Evolutionary conservation across 129 eudicot species (phyloP).

Genomic region (Erigeron canadensis): DNA sequence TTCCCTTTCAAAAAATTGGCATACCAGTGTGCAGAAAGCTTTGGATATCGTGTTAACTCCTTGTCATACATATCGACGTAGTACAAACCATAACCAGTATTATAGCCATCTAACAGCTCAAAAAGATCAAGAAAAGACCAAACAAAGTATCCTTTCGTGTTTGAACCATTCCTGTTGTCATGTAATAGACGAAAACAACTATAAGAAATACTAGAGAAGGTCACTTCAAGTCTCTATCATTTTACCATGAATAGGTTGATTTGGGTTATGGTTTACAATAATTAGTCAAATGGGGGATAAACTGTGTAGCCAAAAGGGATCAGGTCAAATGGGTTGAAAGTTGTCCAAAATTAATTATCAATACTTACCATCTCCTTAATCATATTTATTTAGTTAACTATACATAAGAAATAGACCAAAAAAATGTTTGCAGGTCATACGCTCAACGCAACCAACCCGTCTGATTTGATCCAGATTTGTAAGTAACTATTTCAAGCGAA

Average conservation of each 20-base stretch:
- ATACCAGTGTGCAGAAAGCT: conserved; percentile 59
- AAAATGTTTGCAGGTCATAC: neutral
- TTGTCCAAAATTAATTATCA: neutral
- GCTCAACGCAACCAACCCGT: neutral
- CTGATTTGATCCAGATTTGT: too few relatives aligned
- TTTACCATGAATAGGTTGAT: neutral
- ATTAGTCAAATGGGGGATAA: too few relatives aligned
- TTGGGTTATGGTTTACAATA: neutral
- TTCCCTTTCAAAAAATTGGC: conserved; percentile 41
- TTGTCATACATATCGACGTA: conserved; percentile 49
- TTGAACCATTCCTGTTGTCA: conserved; percentile 51
- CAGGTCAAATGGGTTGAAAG: too few relatives aligned
- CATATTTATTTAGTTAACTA: too few relatives aligned
- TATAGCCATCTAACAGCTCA: conserved; percentile 39
- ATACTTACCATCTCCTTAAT: neutral
- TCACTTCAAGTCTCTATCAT: neutral
- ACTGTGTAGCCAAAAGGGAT: neutral
- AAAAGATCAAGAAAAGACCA: conserved; percentile 55
- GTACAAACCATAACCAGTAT: conserved; percentile 40
- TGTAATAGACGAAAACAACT: neutral
- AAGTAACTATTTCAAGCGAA: neutral
- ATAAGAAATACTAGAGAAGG: neutral
- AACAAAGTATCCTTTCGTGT: conserved; percentile 46
- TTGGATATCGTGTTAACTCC: conserved; percentile 46
- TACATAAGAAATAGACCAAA: neutral